Evolutionary conservation across 352 stramenopile species (phyloP).

Genomic region (Blastocystis sp.): DNA sequence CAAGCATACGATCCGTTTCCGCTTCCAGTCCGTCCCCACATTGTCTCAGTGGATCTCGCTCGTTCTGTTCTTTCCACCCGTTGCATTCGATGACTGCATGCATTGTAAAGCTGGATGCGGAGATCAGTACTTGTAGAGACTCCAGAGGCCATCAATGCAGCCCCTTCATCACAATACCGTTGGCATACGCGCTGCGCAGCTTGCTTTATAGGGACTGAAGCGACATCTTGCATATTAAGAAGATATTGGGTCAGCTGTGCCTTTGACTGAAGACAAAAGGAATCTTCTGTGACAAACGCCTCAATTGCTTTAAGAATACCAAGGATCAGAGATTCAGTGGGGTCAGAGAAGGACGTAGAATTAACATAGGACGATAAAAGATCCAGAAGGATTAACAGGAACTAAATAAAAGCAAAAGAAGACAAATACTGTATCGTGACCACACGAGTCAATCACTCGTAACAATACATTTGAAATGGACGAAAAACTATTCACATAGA

Average conservation of each 20-base stretch:
- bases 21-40: background rate
- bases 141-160: background rate
- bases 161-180: background rate
- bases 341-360: background rate
- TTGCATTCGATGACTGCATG: background rate
- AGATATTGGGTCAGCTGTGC: background rate
- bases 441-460: background rate
- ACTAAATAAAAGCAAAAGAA: background rate
- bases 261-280: background rate
- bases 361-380: background rate
- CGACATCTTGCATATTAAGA: background rate
- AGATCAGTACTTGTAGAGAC: background rate
- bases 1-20: background rate
- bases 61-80: background rate
- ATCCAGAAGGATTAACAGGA: background rate
- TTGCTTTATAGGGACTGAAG: background rate
- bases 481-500: constrained; percentile 5
- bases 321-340: background rate
- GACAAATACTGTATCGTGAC: background rate
- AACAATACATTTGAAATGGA: background rate
- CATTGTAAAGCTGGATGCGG: background rate
- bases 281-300: background rate
- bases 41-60: background rate
- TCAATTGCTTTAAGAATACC: background rate
- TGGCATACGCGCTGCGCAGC: background rate